Conservation (phyloP, 305 asterid species). For the Fraxinus sp. region DNA sequence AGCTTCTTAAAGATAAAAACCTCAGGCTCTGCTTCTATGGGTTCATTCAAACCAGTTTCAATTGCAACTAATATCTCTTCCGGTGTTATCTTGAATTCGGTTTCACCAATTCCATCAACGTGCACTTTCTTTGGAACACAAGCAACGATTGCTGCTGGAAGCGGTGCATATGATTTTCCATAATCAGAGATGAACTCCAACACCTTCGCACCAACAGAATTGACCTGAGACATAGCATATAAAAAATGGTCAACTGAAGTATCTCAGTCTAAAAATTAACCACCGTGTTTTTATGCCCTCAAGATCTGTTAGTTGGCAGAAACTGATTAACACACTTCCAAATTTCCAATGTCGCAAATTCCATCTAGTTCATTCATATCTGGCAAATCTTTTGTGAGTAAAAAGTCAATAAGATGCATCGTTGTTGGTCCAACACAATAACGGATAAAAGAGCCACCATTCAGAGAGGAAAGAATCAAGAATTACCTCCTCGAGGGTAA, state of each 20-base stretch:
- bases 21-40: constrained; percentile 97
- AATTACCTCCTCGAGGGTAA: constrained; percentile 91
- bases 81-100: constrained; percentile 77
- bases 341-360: neutral
- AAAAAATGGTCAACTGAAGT: constrained; percentile 24
- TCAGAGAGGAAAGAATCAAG: constrained; percentile 21
- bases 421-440: neutral
- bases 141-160: constrained; percentile 97
- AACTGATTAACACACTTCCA: neutral
- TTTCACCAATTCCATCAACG: constrained; percentile 81
- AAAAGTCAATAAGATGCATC: constrained; percentile 2
- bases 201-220: constrained; percentile 86
- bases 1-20: constrained; percentile 34
- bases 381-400: neutral
- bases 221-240: constrained; percentile 57
- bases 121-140: constrained; percentile 87
- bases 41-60: constrained; percentile 84
- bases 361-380: neutral
- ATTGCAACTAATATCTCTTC: constrained; percentile 78
- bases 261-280: constrained; percentile 17
- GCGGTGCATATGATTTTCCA: constrained; percentile 90
- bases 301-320: constrained; percentile 14
- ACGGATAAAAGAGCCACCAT: constrained; percentile 18
- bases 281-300: neutral
- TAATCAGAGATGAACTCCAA: constrained; percentile 92